Evolutionary conservation across 208 protist species (phyloP), one percentile per base, ranked within the genome.

Genomic region (Acanthamoeba healyi): DNA sequence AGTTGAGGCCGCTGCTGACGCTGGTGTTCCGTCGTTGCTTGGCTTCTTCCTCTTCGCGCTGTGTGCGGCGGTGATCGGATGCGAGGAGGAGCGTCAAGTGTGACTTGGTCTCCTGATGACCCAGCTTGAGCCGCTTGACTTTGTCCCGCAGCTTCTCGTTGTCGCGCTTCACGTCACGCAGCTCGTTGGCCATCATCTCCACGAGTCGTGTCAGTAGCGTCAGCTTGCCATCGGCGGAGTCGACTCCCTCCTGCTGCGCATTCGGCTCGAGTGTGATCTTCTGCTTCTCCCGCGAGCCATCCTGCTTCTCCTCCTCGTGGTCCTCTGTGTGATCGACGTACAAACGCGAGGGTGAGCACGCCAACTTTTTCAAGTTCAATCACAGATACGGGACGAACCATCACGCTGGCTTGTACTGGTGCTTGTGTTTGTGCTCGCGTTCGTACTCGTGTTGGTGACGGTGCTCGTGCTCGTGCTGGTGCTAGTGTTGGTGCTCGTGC

Each of bases 61-160:
- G 70, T 7, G 70, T 26, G 32, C 70, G 32, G 4, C 22, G 40
- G 9, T 29, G 34, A 14, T 49, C 70, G 19, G n/a, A 4, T 10
- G 70, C 70, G 38, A 79, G 70, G 12, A 86, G 77, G 40, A 5
- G 10, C 5, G 17, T 44, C n/a, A 86, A 0, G 2, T 42, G 77
- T 5, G 19, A 4, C 77, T 58, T 49, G n/a, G 44, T 61, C 10
- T 86, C 46, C 24, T 38, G 17, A 1, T 61, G 77, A 4, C 19
- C n/a, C 19, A 9, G 2, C 46, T 86, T 86, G 77, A 86, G 19
- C 19, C 40, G 40, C 44, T 49, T 58, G 44, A 86, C 77, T 44
- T 86, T 86, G 77, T 3, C 44, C 44, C 38, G 77, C 17, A 86
- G 77, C 29, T 19, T 26, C 29, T 26, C 44, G 77, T 86, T 86